These are phyloP conservation scores for Colletotrichum trifolii DNA, from an alignment of 2,329 filamentous ascomycete species.

Conservation along the genomic window DNA sequence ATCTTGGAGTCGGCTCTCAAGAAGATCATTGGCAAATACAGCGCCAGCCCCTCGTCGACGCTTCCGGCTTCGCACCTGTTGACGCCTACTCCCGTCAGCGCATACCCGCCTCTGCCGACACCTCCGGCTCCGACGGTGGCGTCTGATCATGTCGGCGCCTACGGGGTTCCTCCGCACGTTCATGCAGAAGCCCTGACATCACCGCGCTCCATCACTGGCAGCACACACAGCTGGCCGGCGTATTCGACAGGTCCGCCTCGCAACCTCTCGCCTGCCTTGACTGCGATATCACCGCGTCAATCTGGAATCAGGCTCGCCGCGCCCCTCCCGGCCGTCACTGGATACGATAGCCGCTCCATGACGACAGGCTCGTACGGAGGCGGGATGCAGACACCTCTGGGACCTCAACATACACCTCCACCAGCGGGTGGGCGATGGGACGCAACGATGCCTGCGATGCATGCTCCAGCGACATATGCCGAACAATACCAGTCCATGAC, in stretches of 20 bases:
- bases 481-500: conserved; percentile 53
- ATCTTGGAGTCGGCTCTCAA: conserved; percentile 87
- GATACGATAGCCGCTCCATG: conserved; percentile 51
- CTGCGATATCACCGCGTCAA: conserved; percentile 49
- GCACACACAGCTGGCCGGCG: conserved; percentile 59
- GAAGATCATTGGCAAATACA: conserved; percentile 99
- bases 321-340: conserved; percentile 52
- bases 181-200: conserved; percentile 63
- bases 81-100: conserved; percentile 49
- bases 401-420: conserved; percentile 40
- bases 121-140: conserved; percentile 52
- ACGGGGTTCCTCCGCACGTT: conserved; percentile 52
- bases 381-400: conserved; percentile 52
- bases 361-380: conserved; percentile 50
- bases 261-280: conserved; percentile 57
- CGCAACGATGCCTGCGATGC: conserved; percentile 41
- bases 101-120: conserved; percentile 60
- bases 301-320: conserved; percentile 31
- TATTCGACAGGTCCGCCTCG: conserved; percentile 54
- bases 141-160: conserved; percentile 50
- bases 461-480: conserved; percentile 48
- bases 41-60: conserved; percentile 58
- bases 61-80: conserved; percentile 53
- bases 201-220: conserved; percentile 62
- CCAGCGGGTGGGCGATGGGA: conserved; percentile 49